Evolutionary conservation across 2,329 filamentous ascomycete species (phyloP).

Genomic region (Coccinonectria pachysandricola): DNA sequence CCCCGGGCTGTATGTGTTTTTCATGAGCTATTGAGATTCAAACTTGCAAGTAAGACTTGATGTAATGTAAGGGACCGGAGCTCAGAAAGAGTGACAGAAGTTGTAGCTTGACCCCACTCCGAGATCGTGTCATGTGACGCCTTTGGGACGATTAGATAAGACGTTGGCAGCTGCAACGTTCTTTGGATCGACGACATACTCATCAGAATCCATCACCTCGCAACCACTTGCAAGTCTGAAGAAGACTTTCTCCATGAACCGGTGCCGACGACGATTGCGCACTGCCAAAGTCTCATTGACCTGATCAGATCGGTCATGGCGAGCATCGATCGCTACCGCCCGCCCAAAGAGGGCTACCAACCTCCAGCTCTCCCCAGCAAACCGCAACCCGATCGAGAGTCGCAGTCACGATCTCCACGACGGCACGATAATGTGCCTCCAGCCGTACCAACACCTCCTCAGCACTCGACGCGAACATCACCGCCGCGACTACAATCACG

Average conservation of each 20-base stretch:
- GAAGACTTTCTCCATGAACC: constrained; percentile 16
- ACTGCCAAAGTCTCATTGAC: constrained; percentile 19
- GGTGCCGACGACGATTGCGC: constrained; percentile 7
- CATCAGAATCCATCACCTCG: constrained; percentile 8
- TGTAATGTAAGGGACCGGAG: no score
- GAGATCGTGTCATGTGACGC: constrained; percentile 17
- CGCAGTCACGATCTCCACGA: constrained; percentile 38
- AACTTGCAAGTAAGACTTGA: no score
- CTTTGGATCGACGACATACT: constrained; percentile 3
- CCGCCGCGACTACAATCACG: constrained; percentile 39
- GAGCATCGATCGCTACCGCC: constrained; percentile 49
- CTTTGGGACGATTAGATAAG: constrained; percentile 17
- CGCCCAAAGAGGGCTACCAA: constrained; percentile 46
- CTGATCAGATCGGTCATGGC: constrained; percentile 34
- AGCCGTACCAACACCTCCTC: constrained; percentile 50
- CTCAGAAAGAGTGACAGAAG: no score
- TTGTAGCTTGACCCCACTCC: no score
- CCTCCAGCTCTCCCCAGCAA: constrained; percentile 35
- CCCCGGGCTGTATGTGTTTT: constrained; percentile 11
- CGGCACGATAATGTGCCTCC: constrained; percentile 46
- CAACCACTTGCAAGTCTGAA: constrained; percentile 6
- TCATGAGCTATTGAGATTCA: no score
- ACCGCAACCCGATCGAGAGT: constrained; percentile 31
- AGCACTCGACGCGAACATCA: constrained; percentile 43
- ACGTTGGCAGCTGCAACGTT: constrained; percentile 6